These are phyloP conservation scores for Diplodia intermedia DNA, from an alignment of 2,329 filamentous ascomycete genomes.

Conservation along the genomic window DNA sequence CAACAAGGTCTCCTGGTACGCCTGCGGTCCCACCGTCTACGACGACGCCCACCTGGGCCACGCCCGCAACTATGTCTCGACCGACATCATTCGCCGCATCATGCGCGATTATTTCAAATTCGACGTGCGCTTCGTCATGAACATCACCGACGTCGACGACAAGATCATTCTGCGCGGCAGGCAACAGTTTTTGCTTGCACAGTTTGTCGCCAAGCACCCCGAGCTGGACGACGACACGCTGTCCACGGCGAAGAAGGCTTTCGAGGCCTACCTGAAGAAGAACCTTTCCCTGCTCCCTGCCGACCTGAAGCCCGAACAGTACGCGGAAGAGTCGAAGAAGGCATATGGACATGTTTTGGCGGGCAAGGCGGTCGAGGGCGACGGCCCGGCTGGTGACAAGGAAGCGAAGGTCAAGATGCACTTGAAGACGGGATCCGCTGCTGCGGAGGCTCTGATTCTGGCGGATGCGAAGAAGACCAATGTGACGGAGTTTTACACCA, in stretches of 20 bases:
- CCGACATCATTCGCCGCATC: constrained; percentile 85
- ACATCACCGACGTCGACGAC: constrained; percentile 72
- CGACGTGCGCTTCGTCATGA: constrained; percentile 87
- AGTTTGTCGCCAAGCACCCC: constrained; percentile 66
- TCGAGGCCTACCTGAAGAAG: constrained; percentile 67
- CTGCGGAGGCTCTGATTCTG: constrained; percentile 57
- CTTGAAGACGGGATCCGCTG: constrained; percentile 66
- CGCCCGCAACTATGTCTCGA: constrained; percentile 88
- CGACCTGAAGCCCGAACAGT: constrained; percentile 55
- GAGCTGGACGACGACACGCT: constrained; percentile 54
- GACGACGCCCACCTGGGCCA: constrained; percentile 84
- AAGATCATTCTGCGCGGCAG: constrained; percentile 72
- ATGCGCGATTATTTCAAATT: constrained; percentile 83
- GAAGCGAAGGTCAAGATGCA: constrained; percentile 94
- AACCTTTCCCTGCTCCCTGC: constrained; percentile 65
- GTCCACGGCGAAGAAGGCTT: constrained; percentile 59
- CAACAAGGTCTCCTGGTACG: constrained; percentile 81
- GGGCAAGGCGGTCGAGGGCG: constrained; percentile 62
- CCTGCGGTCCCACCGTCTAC: constrained; percentile 83
- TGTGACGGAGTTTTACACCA: constrained; percentile 60
- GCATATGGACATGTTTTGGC: constrained; percentile 62
- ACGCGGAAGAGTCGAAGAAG: constrained; percentile 56
- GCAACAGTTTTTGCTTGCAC: constrained; percentile 76
- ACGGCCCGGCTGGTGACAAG: constrained; percentile 69
- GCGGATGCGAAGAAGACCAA: constrained; percentile 38